phyloP scores from a whole-genome alignment of 2,329 filamentous ascomycete species.

The Microsporum canis region DNA sequence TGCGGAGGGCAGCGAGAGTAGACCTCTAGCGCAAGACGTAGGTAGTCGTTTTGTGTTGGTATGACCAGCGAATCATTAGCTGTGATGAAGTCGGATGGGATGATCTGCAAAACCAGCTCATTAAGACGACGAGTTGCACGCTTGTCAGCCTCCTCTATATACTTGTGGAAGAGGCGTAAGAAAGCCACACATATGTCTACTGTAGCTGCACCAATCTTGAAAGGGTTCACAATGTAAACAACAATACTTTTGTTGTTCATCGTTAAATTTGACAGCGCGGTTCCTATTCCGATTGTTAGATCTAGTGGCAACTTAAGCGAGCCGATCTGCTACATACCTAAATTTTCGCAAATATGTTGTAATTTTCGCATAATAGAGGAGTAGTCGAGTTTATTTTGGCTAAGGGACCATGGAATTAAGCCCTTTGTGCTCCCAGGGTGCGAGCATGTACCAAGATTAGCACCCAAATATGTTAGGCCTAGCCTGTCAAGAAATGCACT shows the following conservation, averaged over 20 bases:
- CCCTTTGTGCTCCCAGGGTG: conserved; percentile 35
- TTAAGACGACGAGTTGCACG: conserved; percentile 23
- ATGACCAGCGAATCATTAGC: conserved; percentile 43
- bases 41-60: conserved; percentile 38
- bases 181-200: conserved; percentile 48
- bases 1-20: conserved; percentile 47
- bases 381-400: conserved; percentile 22
- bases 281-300: conserved; percentile 18
- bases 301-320: background rate
- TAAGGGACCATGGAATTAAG: conserved; percentile 28
- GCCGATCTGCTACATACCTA: conserved; percentile 23
- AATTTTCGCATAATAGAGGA: conserved; percentile 26
- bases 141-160: conserved; percentile 32
- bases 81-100: conserved; percentile 45
- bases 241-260: conserved; percentile 37
- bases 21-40: conserved; percentile 44
- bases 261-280: conserved; percentile 25
- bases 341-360: conserved; percentile 25
- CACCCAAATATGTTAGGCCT: conserved; percentile 44
- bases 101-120: conserved; percentile 47
- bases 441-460: conserved; percentile 44
- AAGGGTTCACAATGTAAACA: conserved; percentile 50
- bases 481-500: conserved; percentile 44
- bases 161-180: conserved; percentile 45
- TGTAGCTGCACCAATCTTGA: conserved; percentile 35